Percentiles rank a stretch among this genome's conserved stretches.
Evolutionary conservation across 352 stramenopile genomes (phyloP).

Genomic region (Pelagophyceae sp.): DNA sequence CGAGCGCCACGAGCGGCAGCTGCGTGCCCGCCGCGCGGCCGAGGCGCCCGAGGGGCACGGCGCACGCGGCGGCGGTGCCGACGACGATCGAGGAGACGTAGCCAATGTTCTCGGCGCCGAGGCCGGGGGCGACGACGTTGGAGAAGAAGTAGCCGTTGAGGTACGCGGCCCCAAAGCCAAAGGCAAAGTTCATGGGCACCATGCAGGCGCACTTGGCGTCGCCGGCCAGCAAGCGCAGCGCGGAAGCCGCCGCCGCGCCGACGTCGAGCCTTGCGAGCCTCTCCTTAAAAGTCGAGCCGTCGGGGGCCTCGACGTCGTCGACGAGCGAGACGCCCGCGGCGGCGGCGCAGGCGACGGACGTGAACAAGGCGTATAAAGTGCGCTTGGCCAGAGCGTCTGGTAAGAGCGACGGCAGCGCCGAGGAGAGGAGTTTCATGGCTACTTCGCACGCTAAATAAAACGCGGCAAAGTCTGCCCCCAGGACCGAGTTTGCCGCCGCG

Average conservation of each 20-base stretch:
- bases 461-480: not conserved
- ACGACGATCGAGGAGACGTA: constrained; percentile 7
- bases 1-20: not conserved
- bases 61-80: not conserved
- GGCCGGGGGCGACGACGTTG: not conserved
- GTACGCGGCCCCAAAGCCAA: constrained; percentile 6
- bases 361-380: not conserved
- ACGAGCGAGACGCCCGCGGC: not conserved
- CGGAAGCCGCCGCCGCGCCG: not conserved
- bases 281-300: not conserved
- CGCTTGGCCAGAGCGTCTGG: not conserved
- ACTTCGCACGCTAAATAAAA: constrained; percentile 3
- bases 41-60: not conserved
- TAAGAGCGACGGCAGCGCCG: not conserved
- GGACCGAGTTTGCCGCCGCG: not conserved
- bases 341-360: not conserved
- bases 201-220: constrained; percentile 9
- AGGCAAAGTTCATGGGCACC: constrained; percentile 8
- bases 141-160: constrained; percentile 8
- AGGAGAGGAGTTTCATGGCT: constrained; percentile 2
- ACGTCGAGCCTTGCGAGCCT: not conserved
- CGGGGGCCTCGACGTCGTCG: not conserved
- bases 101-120: not conserved
- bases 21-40: not conserved
- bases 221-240: not conserved